Percentiles rank a stretch among this genome's conserved stretches.
These are phyloP conservation scores for Porcisia hertigi DNA, from an alignment of 208 protist species.

Conservation along the genomic window DNA sequence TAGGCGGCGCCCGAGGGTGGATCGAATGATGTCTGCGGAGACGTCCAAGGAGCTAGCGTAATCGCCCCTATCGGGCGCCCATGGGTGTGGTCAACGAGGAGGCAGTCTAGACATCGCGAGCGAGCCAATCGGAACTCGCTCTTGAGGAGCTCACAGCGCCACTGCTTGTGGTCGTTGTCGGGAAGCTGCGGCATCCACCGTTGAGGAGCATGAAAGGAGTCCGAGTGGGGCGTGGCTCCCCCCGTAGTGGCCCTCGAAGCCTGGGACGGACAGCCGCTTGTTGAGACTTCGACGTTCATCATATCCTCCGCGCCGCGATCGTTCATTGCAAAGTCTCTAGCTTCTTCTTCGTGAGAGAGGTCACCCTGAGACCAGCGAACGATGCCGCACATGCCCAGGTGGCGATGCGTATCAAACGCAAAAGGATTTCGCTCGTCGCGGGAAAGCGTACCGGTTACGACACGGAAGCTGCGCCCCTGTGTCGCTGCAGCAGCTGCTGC, in stretches of 20 bases:
- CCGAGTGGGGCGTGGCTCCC: background rate
- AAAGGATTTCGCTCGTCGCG: conserved; percentile 28
- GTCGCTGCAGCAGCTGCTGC: background rate
- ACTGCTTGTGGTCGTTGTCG: conserved; percentile 51
- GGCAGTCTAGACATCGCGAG: conserved; percentile 55
- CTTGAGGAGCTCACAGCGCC: conserved; percentile 62
- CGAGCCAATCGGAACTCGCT: conserved; percentile 66
- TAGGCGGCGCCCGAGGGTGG: background rate
- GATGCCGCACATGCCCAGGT: conserved; percentile 41
- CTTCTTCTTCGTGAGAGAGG: conserved; percentile 9
- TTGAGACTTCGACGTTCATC: background rate
- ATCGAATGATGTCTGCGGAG: background rate
- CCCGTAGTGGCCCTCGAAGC: background rate
- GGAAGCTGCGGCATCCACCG: conserved; percentile 27
- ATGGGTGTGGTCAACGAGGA: conserved; percentile 55
- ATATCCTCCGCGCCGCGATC: too few relatives aligned
- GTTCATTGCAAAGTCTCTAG: background rate
- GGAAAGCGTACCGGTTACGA: conserved; percentile 23
- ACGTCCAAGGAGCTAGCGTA: conserved; percentile 29
- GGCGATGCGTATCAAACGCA: conserved; percentile 43
- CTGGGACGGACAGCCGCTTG: background rate
- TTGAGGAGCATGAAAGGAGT: background rate
- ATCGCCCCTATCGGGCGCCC: conserved; percentile 63
- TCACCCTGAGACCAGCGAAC: conserved; percentile 64
- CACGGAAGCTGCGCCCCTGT: conserved; percentile 18